phyloP scores from a whole-genome alignment of 345 rosid species.

The Eucalyptus urophylla region DNA sequence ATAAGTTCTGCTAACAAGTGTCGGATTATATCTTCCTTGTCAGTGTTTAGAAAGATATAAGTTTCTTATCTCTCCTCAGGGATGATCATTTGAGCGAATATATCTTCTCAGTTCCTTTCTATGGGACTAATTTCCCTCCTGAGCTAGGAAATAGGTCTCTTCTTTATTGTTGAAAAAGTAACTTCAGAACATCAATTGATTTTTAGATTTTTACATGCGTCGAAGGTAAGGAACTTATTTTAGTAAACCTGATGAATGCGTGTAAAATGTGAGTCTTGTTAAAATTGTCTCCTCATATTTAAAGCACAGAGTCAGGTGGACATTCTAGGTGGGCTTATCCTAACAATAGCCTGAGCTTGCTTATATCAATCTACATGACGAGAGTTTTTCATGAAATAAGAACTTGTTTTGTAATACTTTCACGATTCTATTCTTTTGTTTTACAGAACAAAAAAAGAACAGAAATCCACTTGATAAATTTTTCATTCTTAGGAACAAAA shows the following conservation, averaged over 20 bases:
- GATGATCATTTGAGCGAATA: neutral
- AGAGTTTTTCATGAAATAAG: neutral
- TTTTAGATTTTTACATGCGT: neutral
- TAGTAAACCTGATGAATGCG: no score
- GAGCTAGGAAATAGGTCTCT: neutral
- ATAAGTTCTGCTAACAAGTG: neutral
- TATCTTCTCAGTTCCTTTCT: neutral
- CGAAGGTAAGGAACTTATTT: no score
- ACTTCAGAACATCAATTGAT: neutral
- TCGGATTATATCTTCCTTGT: neutral
- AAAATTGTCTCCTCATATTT: no score
- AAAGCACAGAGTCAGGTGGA: neutral
- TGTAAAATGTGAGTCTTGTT: no score
- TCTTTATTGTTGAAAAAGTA: neutral
- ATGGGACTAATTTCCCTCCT: neutral
- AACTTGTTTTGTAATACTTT: no score
- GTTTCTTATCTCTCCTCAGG: neutral
- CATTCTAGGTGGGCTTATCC: neutral
- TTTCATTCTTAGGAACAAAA: no score
- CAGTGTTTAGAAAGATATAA: neutral
- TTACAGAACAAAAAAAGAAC: no score
- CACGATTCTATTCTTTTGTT: no score
- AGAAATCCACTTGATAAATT: rapidly evolving
- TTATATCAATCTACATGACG: neutral
- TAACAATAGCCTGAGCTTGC: neutral